phyloP scores from a whole-genome alignment of 129 eudicot species.

The Rutidosis leptorrhynchoides region DNA sequence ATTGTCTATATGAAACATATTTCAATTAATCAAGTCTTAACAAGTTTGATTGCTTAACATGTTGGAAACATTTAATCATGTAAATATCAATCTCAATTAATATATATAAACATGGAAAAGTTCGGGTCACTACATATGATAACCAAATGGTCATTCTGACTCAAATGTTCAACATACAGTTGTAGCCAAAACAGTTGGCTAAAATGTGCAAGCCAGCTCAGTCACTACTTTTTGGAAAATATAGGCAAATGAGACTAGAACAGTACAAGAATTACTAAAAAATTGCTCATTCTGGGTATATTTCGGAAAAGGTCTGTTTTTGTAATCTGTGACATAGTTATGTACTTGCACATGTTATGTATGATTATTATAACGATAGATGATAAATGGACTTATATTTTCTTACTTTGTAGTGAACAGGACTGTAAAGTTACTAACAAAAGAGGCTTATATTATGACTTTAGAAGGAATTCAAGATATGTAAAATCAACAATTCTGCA shows the following conservation, averaged over 20 bases:
- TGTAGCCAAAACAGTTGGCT: too few relatives aligned
- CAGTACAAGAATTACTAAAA: conserved; percentile 85
- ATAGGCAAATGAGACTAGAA: conserved; percentile 75
- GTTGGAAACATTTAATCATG: too few relatives aligned
- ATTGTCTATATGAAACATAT: too few relatives aligned
- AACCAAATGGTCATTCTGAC: too few relatives aligned
- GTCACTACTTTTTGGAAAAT: too few relatives aligned
- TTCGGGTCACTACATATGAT: too few relatives aligned
- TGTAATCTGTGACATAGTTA: background rate
- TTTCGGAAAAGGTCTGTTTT: conserved; percentile 48
- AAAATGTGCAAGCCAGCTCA: too few relatives aligned
- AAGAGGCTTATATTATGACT: conserved; percentile 59
- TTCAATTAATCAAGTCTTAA: too few relatives aligned
- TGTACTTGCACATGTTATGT: background rate
- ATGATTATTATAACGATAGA: background rate
- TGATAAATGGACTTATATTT: background rate
- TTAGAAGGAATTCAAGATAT: conserved; percentile 69
- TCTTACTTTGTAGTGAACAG: conserved; percentile 30
- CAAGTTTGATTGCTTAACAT: too few relatives aligned
- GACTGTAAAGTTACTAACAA: conserved; percentile 60
- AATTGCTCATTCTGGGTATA: conserved; percentile 71
- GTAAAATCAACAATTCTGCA: conserved; percentile 82
- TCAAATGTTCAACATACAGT: too few relatives aligned
- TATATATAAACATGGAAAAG: too few relatives aligned
- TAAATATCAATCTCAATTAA: too few relatives aligned